Base-by-base conservation (phyloP, 2,329 filamentous ascomycete genomes). In the Thermochaetoides dissita region DNA sequence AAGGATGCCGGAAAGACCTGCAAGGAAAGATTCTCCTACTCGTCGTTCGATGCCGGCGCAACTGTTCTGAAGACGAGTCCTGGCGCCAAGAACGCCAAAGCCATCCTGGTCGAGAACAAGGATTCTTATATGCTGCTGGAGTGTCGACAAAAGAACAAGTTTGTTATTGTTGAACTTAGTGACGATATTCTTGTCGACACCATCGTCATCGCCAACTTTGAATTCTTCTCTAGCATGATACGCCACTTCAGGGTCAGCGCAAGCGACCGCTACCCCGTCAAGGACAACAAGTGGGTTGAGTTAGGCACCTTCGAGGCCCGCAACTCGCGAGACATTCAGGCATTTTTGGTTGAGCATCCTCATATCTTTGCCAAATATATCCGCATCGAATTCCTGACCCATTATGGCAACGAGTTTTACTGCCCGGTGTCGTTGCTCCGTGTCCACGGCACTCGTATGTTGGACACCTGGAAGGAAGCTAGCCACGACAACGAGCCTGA, bases 141-240 rank as follows among this genome's bases (percentile, higher is more conserved):
- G 58, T 98, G 91, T 62, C 78, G 79, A 6, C 79, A 79, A 12
- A 68, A 80, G 52, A 89, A 93, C 65, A 96, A 96, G 61, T 95
- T 93, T 57, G 71, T 96, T 49, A 88, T 96, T 46, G 77, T 98
- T 46, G 91, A 98, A 63, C 70, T 98, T 30, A 96, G 86, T 60
- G 86, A 94, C 55, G 76, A 80, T 43, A 76, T 81, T 43, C 71
- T 94, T 36, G 83, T 98, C 45, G 91, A 98, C 58, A 98, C 91
- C 0, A 71, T 98, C 34, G 91, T 96, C n/a, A 71, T 98, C 41
- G 91, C 89, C 47, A 98, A 98, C 59, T 98, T 93, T 54, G 91
- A 98, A 60, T 98, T 98, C 67, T 98, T 98, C 67, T 94, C 87
- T 42, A 95, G 87, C 57, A 95, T 94, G 73, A 84, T 96, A 53